These are phyloP conservation scores for Chloridella minuta DNA, from an alignment of 352 stramenopile species.

Conservation along the genomic window DNA sequence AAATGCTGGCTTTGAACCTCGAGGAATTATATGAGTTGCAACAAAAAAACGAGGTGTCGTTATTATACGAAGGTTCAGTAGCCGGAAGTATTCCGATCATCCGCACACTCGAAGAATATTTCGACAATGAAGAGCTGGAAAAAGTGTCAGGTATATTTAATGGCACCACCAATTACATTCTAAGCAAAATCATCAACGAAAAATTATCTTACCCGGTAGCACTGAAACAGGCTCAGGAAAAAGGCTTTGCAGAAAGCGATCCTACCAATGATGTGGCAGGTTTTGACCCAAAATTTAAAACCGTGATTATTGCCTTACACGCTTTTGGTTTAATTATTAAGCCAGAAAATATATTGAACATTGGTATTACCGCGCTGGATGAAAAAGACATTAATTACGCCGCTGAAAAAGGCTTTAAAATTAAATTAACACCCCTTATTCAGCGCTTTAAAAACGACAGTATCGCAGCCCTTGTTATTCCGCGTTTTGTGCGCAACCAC, in stretches of 20 bases:
- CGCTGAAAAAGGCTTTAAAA: background rate
- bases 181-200: background rate
- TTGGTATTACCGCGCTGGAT: background rate
- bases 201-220: background rate
- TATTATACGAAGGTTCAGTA: background rate
- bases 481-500: background rate
- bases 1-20: background rate
- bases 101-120: background rate
- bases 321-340: background rate
- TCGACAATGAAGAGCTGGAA: background rate
- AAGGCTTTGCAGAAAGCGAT: background rate
- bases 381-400: background rate
- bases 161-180: background rate
- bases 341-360: background rate
- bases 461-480: background rate
- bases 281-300: background rate
- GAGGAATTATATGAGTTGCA: background rate
- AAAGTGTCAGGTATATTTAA: background rate
- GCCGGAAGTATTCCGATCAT: background rate
- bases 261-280: background rate
- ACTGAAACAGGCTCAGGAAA: background rate
- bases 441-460: background rate
- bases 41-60: background rate
- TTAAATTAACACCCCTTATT: background rate
- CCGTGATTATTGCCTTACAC: background rate